Percentiles rank a stretch among this genome's conserved stretches.
Conservation (phyloP, 1,284 basidiomycete species). For the Sanguinoderma infundibulare region DNA sequence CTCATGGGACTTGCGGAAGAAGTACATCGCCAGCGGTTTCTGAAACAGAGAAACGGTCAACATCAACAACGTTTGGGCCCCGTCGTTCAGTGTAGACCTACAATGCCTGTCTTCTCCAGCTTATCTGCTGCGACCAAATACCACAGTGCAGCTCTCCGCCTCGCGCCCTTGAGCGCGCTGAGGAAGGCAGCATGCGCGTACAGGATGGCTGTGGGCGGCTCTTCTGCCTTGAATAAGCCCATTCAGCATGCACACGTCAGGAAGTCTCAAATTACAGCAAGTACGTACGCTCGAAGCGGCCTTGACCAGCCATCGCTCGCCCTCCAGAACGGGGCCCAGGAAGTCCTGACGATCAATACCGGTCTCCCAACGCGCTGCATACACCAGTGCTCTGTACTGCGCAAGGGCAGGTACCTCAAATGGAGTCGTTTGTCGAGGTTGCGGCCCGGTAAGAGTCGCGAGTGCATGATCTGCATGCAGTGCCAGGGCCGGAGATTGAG, state of each 20-base stretch:
- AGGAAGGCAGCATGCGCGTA: conserved; percentile 77
- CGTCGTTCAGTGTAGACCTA: conserved; percentile 42
- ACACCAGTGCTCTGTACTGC: conserved; percentile 65
- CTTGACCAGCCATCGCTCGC: conserved; percentile 82
- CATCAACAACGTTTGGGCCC: too few relatives aligned
- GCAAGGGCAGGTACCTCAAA: conserved; percentile 60
- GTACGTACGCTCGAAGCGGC: conserved; percentile 74
- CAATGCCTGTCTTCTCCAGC: conserved; percentile 81
- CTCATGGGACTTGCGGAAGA: conserved; percentile 69
- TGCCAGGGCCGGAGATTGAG: conserved; percentile 63
- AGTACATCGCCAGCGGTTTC: conserved; percentile 84
- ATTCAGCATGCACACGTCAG: conserved; percentile 20
- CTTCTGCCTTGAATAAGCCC: conserved; percentile 65
- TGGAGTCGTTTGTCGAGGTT: conserved; percentile 37
- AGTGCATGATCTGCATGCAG: conserved; percentile 68
- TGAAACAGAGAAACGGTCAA: conserved; percentile 31
- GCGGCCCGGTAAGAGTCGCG: conserved; percentile 27
- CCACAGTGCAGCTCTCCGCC: conserved; percentile 73
- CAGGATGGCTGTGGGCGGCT: conserved; percentile 74
- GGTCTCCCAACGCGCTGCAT: conserved; percentile 76
- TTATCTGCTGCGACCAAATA: conserved; percentile 74
- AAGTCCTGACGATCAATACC: conserved; percentile 66
- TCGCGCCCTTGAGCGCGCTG: conserved; percentile 58
- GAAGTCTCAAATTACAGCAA: not conserved
- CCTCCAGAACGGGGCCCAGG: conserved; percentile 58